These are phyloP conservation scores for Nicotiana noctiflora DNA, from an alignment of 257 asterid genomes.

Conservation along the genomic window DNA sequence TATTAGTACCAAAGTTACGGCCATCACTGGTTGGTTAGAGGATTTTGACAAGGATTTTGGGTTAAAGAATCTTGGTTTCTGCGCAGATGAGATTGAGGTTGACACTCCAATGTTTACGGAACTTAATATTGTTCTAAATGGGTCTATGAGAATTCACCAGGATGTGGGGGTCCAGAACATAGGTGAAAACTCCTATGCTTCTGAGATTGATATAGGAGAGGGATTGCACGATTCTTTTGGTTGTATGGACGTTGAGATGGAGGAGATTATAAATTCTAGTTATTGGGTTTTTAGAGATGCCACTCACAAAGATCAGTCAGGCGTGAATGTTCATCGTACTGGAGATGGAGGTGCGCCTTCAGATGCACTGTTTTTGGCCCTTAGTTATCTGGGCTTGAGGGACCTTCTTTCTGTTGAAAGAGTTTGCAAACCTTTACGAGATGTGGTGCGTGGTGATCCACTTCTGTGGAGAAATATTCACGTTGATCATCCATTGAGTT, in stretches of 20 bases:
- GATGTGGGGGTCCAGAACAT: slow-evolving; percentile 24
- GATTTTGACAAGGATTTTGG: slow-evolving; percentile 30
- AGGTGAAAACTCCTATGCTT: slow-evolving; percentile 13
- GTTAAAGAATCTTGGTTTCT: slow-evolving; percentile 28
- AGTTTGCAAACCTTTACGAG: slow-evolving; percentile 61
- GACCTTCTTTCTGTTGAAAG: slow-evolving; percentile 65
- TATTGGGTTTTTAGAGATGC: slow-evolving; percentile 22
- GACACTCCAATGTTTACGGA: slow-evolving; percentile 25
- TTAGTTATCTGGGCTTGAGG: slow-evolving; percentile 44
- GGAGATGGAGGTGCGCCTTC: slow-evolving; percentile 35
- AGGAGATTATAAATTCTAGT: slow-evolving; percentile 37
- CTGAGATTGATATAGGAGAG: slow-evolving; percentile 14
- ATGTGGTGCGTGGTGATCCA: slow-evolving; percentile 57
- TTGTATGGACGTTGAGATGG: slow-evolving; percentile 19
- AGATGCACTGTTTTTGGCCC: slow-evolving; percentile 49
- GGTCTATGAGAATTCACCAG: slow-evolving; percentile 22
- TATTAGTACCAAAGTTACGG: slow-evolving; percentile 28
- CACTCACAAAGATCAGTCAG: slow-evolving; percentile 7
- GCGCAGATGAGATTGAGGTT: slow-evolving; percentile 28
- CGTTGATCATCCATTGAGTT: slow-evolving; percentile 34
- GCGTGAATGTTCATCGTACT: slow-evolving; percentile 8
- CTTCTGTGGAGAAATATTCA: slow-evolving; percentile 60
- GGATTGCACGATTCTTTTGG: slow-evolving; percentile 16
- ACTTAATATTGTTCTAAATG: slow-evolving; percentile 32
- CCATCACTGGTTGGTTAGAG: slow-evolving; percentile 43